Evolutionary conservation across 768 basidiomycete species (phyloP).

Genomic region (Rossbeevera mucosa): DNA sequence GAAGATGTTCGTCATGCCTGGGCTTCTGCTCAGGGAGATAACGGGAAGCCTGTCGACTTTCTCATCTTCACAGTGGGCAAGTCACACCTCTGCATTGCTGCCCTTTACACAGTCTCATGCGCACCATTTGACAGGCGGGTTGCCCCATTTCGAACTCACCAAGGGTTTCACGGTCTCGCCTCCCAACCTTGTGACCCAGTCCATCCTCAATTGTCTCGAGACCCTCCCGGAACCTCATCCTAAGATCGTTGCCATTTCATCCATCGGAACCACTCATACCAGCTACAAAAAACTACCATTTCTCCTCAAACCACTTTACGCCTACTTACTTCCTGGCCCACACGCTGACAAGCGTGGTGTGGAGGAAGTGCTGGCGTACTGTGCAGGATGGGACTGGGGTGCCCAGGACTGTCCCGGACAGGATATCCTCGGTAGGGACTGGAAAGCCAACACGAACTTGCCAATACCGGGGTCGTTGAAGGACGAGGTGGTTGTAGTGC

Average conservation of each 20-base stretch:
- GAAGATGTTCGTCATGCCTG: slow-evolving; percentile 52
- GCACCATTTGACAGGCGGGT: slow-evolving; percentile 11
- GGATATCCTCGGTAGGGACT: slow-evolving; percentile 42
- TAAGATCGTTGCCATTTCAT: slow-evolving; percentile 51
- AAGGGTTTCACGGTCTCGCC: slow-evolving; percentile 50
- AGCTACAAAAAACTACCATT: slow-evolving; percentile 46
- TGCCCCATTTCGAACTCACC: slow-evolving; percentile 39
- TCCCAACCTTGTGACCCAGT: slow-evolving; percentile 54
- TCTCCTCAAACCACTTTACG: slow-evolving; percentile 46
- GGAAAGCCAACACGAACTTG: slow-evolving; percentile 35
- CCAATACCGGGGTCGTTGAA: slow-evolving; percentile 43
- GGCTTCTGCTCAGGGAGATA: slow-evolving; percentile 34
- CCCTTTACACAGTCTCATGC: not conserved
- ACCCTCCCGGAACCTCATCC: slow-evolving; percentile 47
- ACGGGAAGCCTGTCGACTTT: slow-evolving; percentile 41
- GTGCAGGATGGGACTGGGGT: slow-evolving; percentile 51
- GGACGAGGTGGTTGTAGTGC: slow-evolving; percentile 39
- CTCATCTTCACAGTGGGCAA: slow-evolving; percentile 61
- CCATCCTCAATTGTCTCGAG: slow-evolving; percentile 51
- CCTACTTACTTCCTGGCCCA: slow-evolving; percentile 38
- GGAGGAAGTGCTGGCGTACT: slow-evolving; percentile 48
- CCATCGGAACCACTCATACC: slow-evolving; percentile 45
- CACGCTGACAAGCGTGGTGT: slow-evolving; percentile 60
- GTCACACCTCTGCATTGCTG: slow-evolving; percentile 13
- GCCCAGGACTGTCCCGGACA: slow-evolving; percentile 37